Base-by-base conservation (phyloP, 176 grass and related monocot species). In the Triticum urartu region DNA sequence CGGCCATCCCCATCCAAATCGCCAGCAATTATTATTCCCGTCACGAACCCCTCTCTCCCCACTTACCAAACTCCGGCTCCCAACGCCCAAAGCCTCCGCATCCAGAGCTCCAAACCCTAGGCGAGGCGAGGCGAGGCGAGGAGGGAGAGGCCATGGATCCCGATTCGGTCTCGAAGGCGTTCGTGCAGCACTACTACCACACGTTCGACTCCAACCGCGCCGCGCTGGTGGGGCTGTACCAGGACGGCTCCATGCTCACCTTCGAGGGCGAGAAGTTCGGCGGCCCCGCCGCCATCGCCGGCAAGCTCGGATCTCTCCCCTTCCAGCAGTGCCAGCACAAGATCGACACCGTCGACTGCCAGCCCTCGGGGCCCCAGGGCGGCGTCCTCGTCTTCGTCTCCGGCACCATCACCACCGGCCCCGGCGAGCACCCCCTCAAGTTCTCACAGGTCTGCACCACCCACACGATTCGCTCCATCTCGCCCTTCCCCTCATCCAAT, bases 311-410 rank as follows among this genome's bases (percentile, higher is more conserved):
- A 5, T 89, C 90, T 17, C 90, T 97, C 45, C 92, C 92, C 15
- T 97, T 97, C 81, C 86, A 86, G 83, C 90, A 90, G 83, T 94
- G 92, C 83, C 21, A 76, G 45, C 94, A 97, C 90, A 11, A 50
- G 18, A 72, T 97, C 86, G 73, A 65, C 86, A 97, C 94, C 72
- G 94, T 97, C 45, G 94, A 97, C 62, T 94, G 88, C 83, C 94
- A 97, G 86, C 92, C 90, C 6, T 97, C 94, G 30, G 94, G 94
- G 2, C 94, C 94, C 13, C 77, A 76, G 65, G 94, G 92, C 32
- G 94, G 94, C 70, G 47, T 94, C 86, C 83, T 97, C 21, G 94
- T 97, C 81, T 97, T 97, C 86, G 94, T 97, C 73, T 92, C 88
- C 88, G 94, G 94, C 40, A 38, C 65, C 79, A 81, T 97, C 84